phyloP scores from a whole-genome alignment of 208 protist genomes.

The Strigomonas culicis region DNA sequence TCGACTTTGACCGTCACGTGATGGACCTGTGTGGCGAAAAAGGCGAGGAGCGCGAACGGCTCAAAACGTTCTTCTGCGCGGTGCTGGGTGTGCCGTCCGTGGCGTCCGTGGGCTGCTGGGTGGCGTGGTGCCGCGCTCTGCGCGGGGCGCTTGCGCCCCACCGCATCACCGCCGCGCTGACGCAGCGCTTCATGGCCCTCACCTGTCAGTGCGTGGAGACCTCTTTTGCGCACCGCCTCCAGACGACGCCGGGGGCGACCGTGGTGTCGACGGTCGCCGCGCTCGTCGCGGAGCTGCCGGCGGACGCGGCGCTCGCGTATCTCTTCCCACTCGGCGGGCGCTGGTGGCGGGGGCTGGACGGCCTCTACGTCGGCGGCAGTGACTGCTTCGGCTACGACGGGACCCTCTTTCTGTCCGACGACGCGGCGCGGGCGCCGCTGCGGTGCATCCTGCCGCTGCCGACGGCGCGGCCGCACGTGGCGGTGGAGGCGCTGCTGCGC shows the following conservation, averaged over 20 bases:
- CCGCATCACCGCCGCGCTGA: conserved; percentile 16
- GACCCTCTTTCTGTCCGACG: neutral
- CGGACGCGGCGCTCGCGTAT: conserved; percentile 4
- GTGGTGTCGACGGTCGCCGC: neutral
- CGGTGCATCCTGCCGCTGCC: conserved; percentile 44
- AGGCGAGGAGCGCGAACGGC: conserved; percentile 8
- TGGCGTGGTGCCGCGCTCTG: conserved; percentile 23
- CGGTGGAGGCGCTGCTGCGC: conserved; percentile 36
- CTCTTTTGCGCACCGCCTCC: conserved; percentile 22
- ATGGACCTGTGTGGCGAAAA: neutral
- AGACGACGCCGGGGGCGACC: neutral
- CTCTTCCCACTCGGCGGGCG: conserved; percentile 29
- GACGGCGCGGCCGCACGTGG: conserved; percentile 33
- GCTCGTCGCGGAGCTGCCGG: conserved; percentile 10
- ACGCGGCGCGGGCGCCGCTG: conserved; percentile 5
- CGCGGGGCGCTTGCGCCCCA: conserved; percentile 3
- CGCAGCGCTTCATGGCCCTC: conserved; percentile 18
- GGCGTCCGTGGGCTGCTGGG: conserved; percentile 40
- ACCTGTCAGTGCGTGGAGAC: conserved; percentile 30
- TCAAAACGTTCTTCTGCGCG: conserved; percentile 17
- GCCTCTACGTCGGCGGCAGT: conserved; percentile 49
- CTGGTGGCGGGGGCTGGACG: conserved; percentile 42
- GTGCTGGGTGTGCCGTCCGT: conserved; percentile 24
- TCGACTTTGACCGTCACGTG: conserved; percentile 10
- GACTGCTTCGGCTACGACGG: conserved; percentile 34